A percentile compares a stretch with the other conserved stretches of the same genome.
These are phyloP conservation scores for Arthroderma sp. DNA, from an alignment of 2,329 filamentous ascomycete species.

Conservation along the genomic window DNA sequence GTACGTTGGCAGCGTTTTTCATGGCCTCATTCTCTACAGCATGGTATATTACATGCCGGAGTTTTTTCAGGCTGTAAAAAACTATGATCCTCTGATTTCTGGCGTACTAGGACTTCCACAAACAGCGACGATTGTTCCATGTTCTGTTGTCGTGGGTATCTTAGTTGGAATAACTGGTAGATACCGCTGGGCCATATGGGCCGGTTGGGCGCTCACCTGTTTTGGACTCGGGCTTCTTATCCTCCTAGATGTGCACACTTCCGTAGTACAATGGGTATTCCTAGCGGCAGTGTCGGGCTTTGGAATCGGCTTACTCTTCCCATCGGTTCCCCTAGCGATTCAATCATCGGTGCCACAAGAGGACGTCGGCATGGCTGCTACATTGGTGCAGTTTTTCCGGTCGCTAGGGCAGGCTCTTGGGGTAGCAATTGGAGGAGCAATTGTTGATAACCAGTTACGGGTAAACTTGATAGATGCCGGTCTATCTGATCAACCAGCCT, in stretches of 20 bases:
- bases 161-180: slow-evolving; percentile 26
- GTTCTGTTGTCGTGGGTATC: slow-evolving; percentile 36
- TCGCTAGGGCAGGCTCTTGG: slow-evolving; percentile 53
- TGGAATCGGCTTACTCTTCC: slow-evolving; percentile 53
- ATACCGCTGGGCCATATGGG: slow-evolving; percentile 50
- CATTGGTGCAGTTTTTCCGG: slow-evolving; percentile 55
- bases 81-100: slow-evolving; percentile 40
- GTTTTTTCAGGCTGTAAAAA: slow-evolving; percentile 36
- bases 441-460: background rate
- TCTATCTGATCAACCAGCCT: background rate
- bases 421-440: slow-evolving; percentile 48
- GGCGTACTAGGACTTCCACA: slow-evolving; percentile 45
- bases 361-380: slow-evolving; percentile 48
- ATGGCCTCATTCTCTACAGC: slow-evolving; percentile 28
- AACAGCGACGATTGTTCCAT: slow-evolving; percentile 4
- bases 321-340: slow-evolving; percentile 49
- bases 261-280: slow-evolving; percentile 45
- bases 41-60: slow-evolving; percentile 44
- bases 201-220: slow-evolving; percentile 49
- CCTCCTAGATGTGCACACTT: slow-evolving; percentile 32
- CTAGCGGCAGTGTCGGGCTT: slow-evolving; percentile 48
- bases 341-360: slow-evolving; percentile 47
- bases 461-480: background rate
- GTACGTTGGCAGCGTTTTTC: background rate
- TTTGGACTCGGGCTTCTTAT: slow-evolving; percentile 43